phyloP scores from a whole-genome alignment of 345 rosid species.

The Salix suchowensis region DNA sequence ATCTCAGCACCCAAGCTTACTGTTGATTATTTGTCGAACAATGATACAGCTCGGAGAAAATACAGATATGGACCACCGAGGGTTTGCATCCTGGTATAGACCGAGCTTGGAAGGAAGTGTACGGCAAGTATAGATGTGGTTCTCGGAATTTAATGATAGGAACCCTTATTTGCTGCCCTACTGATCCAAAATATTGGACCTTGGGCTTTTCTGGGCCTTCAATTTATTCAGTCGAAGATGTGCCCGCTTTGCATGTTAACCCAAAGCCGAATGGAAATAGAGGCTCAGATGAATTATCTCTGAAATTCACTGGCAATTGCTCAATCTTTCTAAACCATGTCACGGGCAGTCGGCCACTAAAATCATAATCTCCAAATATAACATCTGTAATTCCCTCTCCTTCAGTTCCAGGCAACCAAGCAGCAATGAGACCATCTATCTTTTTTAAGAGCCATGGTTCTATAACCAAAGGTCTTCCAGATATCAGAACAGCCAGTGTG shows the following conservation, averaged over 20 bases:
- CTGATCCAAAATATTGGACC: background rate
- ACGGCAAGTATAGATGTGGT: background rate
- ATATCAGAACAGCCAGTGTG: constrained; percentile 52
- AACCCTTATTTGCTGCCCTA: background rate
- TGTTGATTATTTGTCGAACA: background rate
- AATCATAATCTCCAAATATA: constrained; percentile 60
- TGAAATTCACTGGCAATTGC: constrained; percentile 47
- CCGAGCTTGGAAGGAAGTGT: background rate
- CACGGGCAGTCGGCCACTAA: constrained; percentile 59
- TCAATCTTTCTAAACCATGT: constrained; percentile 60
- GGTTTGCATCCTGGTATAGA: background rate
- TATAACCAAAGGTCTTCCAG: constrained; percentile 73
- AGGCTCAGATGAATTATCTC: constrained; percentile 49
- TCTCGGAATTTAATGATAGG: background rate
- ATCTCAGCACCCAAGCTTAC: background rate
- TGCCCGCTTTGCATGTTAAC: constrained; percentile 19
- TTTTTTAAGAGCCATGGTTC: constrained; percentile 56
- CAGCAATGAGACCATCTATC: constrained; percentile 64
- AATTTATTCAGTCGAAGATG: constrained; percentile 10
- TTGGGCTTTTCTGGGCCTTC: constrained; percentile 9
- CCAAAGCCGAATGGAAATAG: constrained; percentile 72
- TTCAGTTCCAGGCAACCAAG: constrained; percentile 90
- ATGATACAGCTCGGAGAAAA: background rate
- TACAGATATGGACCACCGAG: background rate
- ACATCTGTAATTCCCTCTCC: constrained; percentile 66